Percentiles rank a stretch among this genome's conserved stretches.
These are phyloP conservation scores for Umbelopsis sp. DNA, from an alignment of 371 early-diverging fungal species.

Conservation along the genomic window DNA sequence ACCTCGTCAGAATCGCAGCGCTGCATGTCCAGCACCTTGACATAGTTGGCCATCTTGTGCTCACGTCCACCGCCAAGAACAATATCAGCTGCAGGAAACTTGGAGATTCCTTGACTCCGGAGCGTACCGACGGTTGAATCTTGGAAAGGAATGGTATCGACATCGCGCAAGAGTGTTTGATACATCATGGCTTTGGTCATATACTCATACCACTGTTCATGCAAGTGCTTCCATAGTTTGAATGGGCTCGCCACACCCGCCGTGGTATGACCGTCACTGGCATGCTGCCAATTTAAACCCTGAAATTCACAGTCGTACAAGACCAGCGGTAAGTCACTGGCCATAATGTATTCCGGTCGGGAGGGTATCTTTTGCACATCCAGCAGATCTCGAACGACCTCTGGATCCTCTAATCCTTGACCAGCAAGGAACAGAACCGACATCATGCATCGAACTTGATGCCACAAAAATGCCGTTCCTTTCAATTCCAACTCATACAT, in stretches of 20 bases:
- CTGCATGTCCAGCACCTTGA: conserved; percentile 34
- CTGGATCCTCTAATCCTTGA: conserved; percentile 47
- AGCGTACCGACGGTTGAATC: background rate
- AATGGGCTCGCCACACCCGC: conserved; percentile 36
- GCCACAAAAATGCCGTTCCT: conserved; percentile 95
- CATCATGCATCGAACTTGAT: conserved; percentile 97
- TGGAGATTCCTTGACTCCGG: background rate
- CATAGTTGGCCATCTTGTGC: conserved; percentile 31
- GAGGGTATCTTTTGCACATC: conserved; percentile 36
- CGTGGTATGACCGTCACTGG: conserved; percentile 23
- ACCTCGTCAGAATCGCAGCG: conserved; percentile 49
- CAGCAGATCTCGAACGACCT: conserved; percentile 40
- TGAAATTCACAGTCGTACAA: conserved; percentile 89
- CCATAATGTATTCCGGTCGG: conserved; percentile 61
- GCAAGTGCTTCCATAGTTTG: conserved; percentile 48
- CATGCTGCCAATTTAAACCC: conserved; percentile 54
- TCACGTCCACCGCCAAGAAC: conserved; percentile 46
- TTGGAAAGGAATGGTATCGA: background rate
- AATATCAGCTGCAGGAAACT: conserved; percentile 19
- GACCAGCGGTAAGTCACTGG: conserved; percentile 85
- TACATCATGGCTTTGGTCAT: conserved; percentile 53
- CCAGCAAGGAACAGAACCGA: conserved; percentile 88
- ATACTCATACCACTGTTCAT: conserved; percentile 55
- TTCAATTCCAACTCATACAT: conserved; percentile 72
- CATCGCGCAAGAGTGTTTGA: conserved; percentile 35